Evolutionary conservation across 345 rosid genomes (phyloP), one percentile per base, ranked within the genome.

Genomic region (Pistacia integerrima): DNA sequence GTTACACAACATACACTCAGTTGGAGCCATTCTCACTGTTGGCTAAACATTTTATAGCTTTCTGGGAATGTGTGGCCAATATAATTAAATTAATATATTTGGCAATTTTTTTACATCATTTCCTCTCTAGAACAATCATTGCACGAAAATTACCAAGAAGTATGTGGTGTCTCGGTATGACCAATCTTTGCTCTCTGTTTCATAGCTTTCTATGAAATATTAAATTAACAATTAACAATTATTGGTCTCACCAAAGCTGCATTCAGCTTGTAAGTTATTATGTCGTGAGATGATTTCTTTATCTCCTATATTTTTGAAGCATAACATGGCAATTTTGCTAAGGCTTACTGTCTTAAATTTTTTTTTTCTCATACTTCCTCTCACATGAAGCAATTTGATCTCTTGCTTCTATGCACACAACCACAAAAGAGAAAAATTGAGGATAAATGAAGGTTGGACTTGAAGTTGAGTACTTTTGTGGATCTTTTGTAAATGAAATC

Each of bases 401-500:
- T 51, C 18, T 52, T 52, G 20, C 41, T 38, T 38, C 41, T 38
- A 38, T 38, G 41, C 41, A 38, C 41, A 38, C 41, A 38, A 38
- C 5, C 41, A 6, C 41, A 38, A 38, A 38, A 4, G 41, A 38
- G 41, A 38, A 38, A 38, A 4, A 38, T 38, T 38, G 41, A 38
- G 64, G 16, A 52, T 16, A 20, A 44, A 59, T 25, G 16, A 52
- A 52, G 8, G 3, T 11, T 52, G 13, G 28, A 73, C 48, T 11
- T 51, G 36, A 64, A 74, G 8, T 36, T 36, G 20, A 36, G 36
- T 36, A n/a, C n/a, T 63, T 52, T 12, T 73, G 8, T 35, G n/a
- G 61, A 51, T 62, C 10, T 51, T 64, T 35, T 33, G 36, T 35
- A 51, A 22, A 65, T 54, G 44, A 56, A 73, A 74, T 54, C 61